A percentile compares a stretch with the other conserved stretches of the same genome.
phyloP scores from a whole-genome alignment of 164 flowering plant genomes.

The Kingdonia uniflora region DNA sequence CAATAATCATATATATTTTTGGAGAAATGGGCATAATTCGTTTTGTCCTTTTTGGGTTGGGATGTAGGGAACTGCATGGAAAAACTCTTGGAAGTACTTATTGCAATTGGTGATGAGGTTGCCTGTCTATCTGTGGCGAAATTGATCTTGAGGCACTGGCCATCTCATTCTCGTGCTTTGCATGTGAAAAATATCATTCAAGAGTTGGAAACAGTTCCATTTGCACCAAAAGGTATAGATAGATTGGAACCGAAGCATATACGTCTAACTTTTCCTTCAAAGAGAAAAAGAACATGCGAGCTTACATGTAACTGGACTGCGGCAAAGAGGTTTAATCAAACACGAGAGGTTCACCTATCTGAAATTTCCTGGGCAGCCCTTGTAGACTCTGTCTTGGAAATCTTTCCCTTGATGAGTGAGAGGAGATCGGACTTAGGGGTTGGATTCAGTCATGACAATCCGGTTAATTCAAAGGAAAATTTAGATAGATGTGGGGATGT shows the following conservation, averaged over 20 bases:
- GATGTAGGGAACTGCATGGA: conserved; percentile 98
- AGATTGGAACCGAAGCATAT: conserved; percentile 85
- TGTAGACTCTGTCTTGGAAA: conserved; percentile 39
- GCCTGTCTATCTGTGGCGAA: conserved; percentile 90
- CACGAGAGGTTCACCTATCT: conserved; percentile 38
- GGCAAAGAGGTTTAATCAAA: conserved; percentile 42
- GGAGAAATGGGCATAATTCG: no score
- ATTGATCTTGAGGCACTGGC: conserved; percentile 85
- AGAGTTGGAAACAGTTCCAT: conserved; percentile 69
- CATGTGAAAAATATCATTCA: conserved; percentile 73
- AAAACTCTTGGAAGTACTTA: conserved; percentile 91
- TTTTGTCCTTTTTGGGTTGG: background rate
- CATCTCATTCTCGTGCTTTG: conserved; percentile 94
- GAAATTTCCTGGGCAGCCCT: conserved; percentile 76
- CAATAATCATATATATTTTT: no score
- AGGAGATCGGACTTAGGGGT: conserved; percentile 24
- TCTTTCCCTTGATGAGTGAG: conserved; percentile 25
- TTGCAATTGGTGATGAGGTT: conserved; percentile 95
- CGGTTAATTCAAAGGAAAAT: conserved; percentile 12
- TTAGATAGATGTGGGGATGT: conserved; percentile 32
- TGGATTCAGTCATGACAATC: conserved; percentile 11
- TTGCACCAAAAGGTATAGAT: conserved; percentile 90
- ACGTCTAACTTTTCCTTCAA: conserved; percentile 60
- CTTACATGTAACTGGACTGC: conserved; percentile 20
- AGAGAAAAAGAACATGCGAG: conserved; percentile 53